Evolutionary conservation across 768 basidiomycete species (phyloP), one percentile per base, ranked within the genome.

Genomic region (Strobilomyces echinocephalus): DNA sequence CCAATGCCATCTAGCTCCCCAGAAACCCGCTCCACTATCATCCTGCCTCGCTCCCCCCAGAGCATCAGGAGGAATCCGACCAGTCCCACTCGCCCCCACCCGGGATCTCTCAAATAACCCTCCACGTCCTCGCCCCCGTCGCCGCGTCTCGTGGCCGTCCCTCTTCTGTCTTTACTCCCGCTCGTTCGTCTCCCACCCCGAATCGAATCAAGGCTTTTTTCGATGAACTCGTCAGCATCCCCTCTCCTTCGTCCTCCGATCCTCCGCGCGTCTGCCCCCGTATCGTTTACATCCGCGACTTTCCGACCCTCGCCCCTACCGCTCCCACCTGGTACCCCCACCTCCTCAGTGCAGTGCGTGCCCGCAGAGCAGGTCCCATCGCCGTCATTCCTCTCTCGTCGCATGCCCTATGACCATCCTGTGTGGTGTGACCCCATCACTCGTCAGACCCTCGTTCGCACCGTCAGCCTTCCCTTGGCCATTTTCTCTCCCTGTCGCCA

Each of bases 221-320:
- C 60, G 85, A 88, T 54, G 79, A 85, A 8, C 71, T 93, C 38
- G 73, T 95, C 58, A 90, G 92, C 60, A 66, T 82, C n/a, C 72
- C 76, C 15, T 67, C 74, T 4, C 56, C 70, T 30, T 53, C 60
- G 11, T 56, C 63, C 42, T 57, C 58, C 18, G 68, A 65, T 8
- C 58, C 64, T 57, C 62, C 56, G 46, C 50, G 24, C 26, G 50
- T 55, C 21, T 71, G 76, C 51, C 88, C 89, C 6, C 85, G 93
- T 11, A 76, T 97, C 10, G 77, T 97, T 52, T 91, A 93, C 61
- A 74, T 95, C 43, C 86, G 91, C 49, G 89, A 94, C 65, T 90
- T 88, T 60, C 78, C 82, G 3, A 87, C 83, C 0, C 79, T 95
- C 46, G 82, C 89, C 0, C 68, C 84, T 3, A 81, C 87, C 5